Percentiles rank a stretch among this genome's conserved stretches.
Conservation (phyloP, 345 rosid species). For the Gossypium sturtianum region DNA sequence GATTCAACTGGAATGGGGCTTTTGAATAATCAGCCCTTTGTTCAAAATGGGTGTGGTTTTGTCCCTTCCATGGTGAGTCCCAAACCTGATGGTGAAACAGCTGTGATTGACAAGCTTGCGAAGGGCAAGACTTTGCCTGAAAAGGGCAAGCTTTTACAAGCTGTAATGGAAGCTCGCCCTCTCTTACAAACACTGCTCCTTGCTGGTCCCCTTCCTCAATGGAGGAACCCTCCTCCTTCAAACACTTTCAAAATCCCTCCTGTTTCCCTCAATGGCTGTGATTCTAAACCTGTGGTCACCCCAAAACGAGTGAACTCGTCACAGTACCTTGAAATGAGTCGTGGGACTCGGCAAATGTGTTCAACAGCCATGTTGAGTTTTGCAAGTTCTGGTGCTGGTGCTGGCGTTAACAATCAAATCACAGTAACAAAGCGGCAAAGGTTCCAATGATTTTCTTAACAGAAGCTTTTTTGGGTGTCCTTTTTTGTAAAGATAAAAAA, state of each 20-base stretch:
- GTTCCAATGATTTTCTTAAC: conserved; percentile 30
- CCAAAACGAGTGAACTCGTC: conserved; percentile 15
- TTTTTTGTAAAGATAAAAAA: conserved; percentile 14
- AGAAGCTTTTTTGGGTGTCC: background rate
- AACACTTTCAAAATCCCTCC: conserved; percentile 54
- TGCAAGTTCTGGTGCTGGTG: conserved; percentile 25
- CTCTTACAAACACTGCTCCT: conserved; percentile 70
- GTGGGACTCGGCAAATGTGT: conserved; percentile 34
- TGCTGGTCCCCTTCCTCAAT: conserved; percentile 87
- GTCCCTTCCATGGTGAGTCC: background rate
- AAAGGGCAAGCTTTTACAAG: conserved; percentile 64
- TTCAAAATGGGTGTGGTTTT: conserved; percentile 19
- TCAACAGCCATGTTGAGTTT: conserved; percentile 52
- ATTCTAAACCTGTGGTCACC: background rate
- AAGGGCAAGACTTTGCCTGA: conserved; percentile 57
- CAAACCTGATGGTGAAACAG: conserved; percentile 32
- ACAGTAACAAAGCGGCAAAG: conserved; percentile 47
- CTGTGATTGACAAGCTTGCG: conserved; percentile 40
- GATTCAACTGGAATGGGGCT: conserved; percentile 29
- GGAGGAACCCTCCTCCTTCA: conserved; percentile 94
- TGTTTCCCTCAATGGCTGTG: conserved; percentile 33
- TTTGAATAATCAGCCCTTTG: conserved; percentile 20
- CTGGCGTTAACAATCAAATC: conserved; percentile 3
- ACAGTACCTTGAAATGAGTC: conserved; percentile 18
- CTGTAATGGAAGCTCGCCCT: conserved; percentile 73